phyloP scores from a whole-genome alignment of 78 protist genomes.

The Protostelium mycophagum region DNA sequence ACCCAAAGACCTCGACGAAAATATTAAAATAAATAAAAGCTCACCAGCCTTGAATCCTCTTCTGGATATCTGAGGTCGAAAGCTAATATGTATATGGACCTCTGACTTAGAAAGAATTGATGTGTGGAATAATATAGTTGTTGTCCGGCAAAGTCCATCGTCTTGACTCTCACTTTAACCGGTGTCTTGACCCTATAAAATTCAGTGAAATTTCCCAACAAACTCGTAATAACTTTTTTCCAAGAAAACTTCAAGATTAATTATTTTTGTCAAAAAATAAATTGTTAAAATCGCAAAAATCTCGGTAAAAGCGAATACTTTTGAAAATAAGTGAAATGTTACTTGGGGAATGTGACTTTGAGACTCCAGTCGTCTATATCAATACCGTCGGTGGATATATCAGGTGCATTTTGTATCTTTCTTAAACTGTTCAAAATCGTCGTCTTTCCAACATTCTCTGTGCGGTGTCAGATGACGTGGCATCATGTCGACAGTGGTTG shows the following conservation, averaged over 20 bases:
- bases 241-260: background rate
- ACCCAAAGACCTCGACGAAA: too few species aligned
- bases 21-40: too few species aligned
- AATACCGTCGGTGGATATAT: conserved; percentile 47
- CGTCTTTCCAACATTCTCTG: conserved; percentile 61
- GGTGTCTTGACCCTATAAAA: conserved; percentile 5
- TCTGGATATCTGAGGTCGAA: conserved; percentile 42
- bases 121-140: conserved; percentile 57
- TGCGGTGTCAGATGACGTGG: background rate
- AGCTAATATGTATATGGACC: conserved; percentile 39
- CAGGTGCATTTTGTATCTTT: conserved; percentile 24
- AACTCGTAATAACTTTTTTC: background rate
- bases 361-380: conserved; percentile 59
- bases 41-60: conserved; percentile 39
- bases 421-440: conserved; percentile 50
- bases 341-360: background rate
- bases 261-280: background rate
- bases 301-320: too few species aligned
- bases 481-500: background rate
- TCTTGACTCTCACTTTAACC: conserved; percentile 24
- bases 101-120: conserved; percentile 55
- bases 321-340: background rate
- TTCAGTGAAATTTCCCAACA: conserved; percentile 13
- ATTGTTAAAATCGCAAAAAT: too few species aligned
- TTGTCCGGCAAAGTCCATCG: conserved; percentile 63